Base-by-base conservation (phyloP, 345 rosid species). In the Pistacia vera region DNA sequence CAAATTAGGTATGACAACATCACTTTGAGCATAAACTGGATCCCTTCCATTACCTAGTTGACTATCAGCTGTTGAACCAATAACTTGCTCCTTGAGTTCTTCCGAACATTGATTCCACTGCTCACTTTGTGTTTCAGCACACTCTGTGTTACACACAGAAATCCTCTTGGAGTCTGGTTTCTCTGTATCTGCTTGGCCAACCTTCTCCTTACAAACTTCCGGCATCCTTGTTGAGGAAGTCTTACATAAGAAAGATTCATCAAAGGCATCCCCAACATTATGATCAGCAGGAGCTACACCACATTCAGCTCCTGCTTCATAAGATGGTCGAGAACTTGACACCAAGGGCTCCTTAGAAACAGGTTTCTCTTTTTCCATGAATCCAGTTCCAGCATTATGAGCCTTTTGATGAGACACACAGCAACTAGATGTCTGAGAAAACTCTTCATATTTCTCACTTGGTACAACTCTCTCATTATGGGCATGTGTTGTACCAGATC, bases 101-200 rank as follows among this genome's bases (percentile, higher is more conserved):
- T 49, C 68, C 49, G 49, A 67, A 78, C 63, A 35, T 10, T 82
- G 71, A 38, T 18, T 55, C 54, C 41, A 76, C 58, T 73, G 68
- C 83, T 69, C 66, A 76, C 36, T 33, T 75, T 62, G 77, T 76
- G 56, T 75, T 70, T 75, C 83, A 41, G 63, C 62, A 72, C 58
- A 59, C 35, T 71, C 81, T 17, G 44, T 69, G 30, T 66, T 69
- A 61, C 66, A n/a, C 71, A 44, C 63, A 71, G 73, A 57, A 72
- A 75, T 73, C 22, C 17, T 55, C 67, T 55, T 51, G 11, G 73
- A 38, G 69, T 44, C 74, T 25, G 6, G 63, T 46, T 66, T 68
- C 60, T 63, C 36, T 13, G 48, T 60, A 66, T 51, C 75, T 20
- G 36, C 36, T 52, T 69, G 52, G 58, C 64, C 63, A 58, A 58